phyloP scores from a whole-genome alignment of 2,329 filamentous ascomycete species.

The Xylariaceae sp. region DNA sequence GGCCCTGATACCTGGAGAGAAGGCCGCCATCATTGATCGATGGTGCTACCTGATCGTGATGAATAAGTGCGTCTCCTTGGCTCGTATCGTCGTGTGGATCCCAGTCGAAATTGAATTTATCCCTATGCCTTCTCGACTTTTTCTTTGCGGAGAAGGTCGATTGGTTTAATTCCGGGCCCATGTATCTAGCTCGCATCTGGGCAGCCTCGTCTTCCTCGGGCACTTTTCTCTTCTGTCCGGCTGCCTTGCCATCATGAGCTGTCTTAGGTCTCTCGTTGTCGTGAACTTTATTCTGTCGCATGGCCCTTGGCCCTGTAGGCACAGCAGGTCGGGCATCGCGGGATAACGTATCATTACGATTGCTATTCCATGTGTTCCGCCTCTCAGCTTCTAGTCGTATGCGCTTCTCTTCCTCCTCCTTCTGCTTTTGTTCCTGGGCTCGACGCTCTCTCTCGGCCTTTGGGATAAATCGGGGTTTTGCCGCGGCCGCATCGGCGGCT shows the following conservation, averaged over 20 bases:
- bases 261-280: conserved; percentile 39
- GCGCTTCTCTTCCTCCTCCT: conserved; percentile 57
- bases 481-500: conserved; percentile 75
- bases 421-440: conserved; percentile 64
- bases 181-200: conserved; percentile 75
- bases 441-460: conserved; percentile 69
- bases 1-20: conserved; percentile 50
- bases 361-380: conserved; percentile 34
- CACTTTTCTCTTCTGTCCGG: conserved; percentile 28
- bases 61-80: conserved; percentile 74
- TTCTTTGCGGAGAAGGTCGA: conserved; percentile 89
- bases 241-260: conserved; percentile 19
- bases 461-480: conserved; percentile 79
- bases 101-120: conserved; percentile 99
- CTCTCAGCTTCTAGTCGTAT: conserved; percentile 27
- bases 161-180: conserved; percentile 82
- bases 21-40: conserved; percentile 52
- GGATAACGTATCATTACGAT: conserved; percentile 24
- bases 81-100: conserved; percentile 92
- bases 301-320: conserved; percentile 69
- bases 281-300: conserved; percentile 45
- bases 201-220: conserved; percentile 65
- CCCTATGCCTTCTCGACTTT: conserved; percentile 86
- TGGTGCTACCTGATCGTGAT: conserved; percentile 62
- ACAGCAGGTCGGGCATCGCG: conserved; percentile 35